Conservation (phyloP, 1,139 yeast genomes). For the Yamadazyma diddensiae region DNA sequence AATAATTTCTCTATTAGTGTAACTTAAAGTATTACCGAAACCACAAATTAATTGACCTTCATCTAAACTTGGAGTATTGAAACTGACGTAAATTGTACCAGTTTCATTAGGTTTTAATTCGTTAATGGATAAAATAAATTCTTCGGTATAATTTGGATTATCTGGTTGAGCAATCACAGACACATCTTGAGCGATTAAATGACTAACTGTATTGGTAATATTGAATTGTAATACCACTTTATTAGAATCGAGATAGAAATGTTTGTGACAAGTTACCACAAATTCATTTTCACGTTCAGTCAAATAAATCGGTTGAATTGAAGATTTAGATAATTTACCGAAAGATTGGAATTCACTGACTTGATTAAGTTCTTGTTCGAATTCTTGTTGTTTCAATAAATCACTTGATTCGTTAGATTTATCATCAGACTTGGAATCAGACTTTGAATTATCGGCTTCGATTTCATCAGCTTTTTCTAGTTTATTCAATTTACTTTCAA, state of each 20-base stretch:
- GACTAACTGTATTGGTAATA: constrained; percentile 80
- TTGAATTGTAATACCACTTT: constrained; percentile 84
- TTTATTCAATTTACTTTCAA: constrained; percentile 54
- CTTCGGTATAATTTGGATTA: constrained; percentile 58
- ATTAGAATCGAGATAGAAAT: constrained; percentile 60
- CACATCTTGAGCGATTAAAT: constrained; percentile 74
- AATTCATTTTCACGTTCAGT: constrained; percentile 95
- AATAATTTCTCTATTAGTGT: constrained; percentile 77
- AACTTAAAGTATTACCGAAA: constrained; percentile 68
- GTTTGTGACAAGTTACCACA: constrained; percentile 82
- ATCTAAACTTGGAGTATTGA: constrained; percentile 50
- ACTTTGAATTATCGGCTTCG: constrained; percentile 11
- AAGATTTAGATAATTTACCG: constrained; percentile 76
- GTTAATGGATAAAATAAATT: constrained; percentile 71
- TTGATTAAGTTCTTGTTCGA: constrained; percentile 60
- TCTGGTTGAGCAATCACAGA: constrained; percentile 71
- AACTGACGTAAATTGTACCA: constrained; percentile 79
- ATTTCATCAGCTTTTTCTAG: constrained; percentile 30
- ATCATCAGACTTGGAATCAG: constrained; percentile 9
- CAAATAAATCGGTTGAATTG: constrained; percentile 57
- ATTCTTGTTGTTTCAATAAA: constrained; percentile 55
- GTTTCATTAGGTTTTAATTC: constrained; percentile 67
- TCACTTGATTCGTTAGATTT: constrained; percentile 30
- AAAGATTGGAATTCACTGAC: constrained; percentile 69
- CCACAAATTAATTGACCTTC: constrained; percentile 38